These are phyloP conservation scores for Pyrenophora seminiperda DNA, from an alignment of 2,329 filamentous ascomycete genomes.

Conservation along the genomic window DNA sequence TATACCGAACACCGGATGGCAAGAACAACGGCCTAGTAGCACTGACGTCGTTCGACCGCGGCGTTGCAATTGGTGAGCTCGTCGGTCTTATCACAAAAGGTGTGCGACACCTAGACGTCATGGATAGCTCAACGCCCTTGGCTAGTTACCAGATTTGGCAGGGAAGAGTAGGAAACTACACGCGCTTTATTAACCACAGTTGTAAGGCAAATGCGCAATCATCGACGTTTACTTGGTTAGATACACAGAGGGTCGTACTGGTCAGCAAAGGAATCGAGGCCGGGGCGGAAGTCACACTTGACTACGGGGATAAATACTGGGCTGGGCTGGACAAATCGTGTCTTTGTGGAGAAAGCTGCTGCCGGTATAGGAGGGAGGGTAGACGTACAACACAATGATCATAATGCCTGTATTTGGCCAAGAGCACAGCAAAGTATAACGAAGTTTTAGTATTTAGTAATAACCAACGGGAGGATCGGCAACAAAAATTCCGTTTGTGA, in stretches of 20 bases:
- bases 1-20: conserved; percentile 59
- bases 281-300: conserved; percentile 61
- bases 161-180: conserved; percentile 61
- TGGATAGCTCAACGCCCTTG: conserved; percentile 58
- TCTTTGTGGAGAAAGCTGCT: conserved; percentile 60
- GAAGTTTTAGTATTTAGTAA: background rate
- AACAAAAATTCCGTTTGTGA: no score
- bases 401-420: no score
- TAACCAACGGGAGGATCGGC: no score
- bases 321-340: conserved; percentile 60
- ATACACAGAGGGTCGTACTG: conserved; percentile 60
- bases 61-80: conserved; percentile 61
- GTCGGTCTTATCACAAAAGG: conserved; percentile 61
- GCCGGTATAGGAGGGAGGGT: conserved; percentile 49
- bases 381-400: background rate
- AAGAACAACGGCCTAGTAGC: conserved; percentile 61
- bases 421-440: background rate
- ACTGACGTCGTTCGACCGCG: conserved; percentile 56
- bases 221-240: conserved; percentile 62
- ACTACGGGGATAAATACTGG: conserved; percentile 65
- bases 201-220: conserved; percentile 64
- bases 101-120: conserved; percentile 59
- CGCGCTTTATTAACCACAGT: conserved; percentile 64
- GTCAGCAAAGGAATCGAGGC: conserved; percentile 62
- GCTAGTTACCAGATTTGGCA: conserved; percentile 65